Conservation (phyloP, 208 protist species). For the Leishmania aethiopica region DNA sequence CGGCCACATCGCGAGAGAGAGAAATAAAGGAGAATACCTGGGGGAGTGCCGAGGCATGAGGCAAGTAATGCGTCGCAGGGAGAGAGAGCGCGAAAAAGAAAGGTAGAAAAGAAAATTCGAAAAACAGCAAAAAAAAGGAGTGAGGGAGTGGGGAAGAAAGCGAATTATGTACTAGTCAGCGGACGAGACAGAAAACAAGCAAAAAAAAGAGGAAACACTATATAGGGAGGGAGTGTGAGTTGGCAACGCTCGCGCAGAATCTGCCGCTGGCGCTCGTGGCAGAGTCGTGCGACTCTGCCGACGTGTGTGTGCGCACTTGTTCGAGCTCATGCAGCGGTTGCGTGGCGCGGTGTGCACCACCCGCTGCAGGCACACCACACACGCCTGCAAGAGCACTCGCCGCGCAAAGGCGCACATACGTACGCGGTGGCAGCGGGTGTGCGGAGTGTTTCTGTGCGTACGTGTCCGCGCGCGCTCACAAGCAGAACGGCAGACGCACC, state of each 20-base stretch:
- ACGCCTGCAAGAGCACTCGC: background rate
- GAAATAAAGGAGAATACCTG: background rate
- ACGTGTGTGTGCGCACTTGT: background rate
- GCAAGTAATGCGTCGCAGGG: background rate
- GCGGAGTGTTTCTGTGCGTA: background rate
- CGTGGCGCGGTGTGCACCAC: background rate
- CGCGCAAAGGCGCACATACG: background rate
- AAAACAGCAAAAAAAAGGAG: background rate
- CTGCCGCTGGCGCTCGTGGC: background rate
- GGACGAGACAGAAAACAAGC: background rate
- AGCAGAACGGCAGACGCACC: slow-evolving; percentile 24
- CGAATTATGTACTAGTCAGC: background rate
- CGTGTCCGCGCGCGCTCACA: background rate
- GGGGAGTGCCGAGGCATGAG: background rate
- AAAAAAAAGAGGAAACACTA: background rate
- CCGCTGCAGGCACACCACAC: background rate
- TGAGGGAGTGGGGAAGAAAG: background rate
- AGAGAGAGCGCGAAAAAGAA: background rate
- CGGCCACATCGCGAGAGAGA: background rate
- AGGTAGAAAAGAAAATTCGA: background rate
- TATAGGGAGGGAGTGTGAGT: background rate
- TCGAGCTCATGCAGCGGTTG: no score
- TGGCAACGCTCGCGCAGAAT: background rate
- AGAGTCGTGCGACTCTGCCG: background rate
- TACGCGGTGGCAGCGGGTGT: background rate